Conservation (phyloP, 1,284 basidiomycete genomes). For the Cutaneotrichosporon cutaneum region DNA sequence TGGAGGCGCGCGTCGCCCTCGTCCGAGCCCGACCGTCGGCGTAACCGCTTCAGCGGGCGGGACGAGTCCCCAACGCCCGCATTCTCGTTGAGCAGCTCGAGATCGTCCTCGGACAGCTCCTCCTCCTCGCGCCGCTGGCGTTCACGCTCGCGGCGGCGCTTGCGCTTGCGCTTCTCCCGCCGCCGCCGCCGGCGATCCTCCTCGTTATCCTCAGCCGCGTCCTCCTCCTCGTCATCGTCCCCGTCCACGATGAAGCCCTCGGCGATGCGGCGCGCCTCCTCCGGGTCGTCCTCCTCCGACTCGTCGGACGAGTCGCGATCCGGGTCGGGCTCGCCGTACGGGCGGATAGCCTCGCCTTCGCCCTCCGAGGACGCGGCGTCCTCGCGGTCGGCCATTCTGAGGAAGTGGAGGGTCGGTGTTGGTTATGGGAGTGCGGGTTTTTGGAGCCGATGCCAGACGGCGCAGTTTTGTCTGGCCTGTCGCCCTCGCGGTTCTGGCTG, state of each 20-base stretch:
- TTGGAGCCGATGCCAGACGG: not conserved
- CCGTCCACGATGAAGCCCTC: constrained; percentile 54
- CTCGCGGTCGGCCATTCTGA: constrained; percentile 41
- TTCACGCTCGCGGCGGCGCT: constrained; percentile 37
- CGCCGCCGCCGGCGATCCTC: constrained; percentile 35
- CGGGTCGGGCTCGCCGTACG: constrained; percentile 42
- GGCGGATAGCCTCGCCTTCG: constrained; percentile 51
- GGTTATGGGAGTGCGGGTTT: not conserved
- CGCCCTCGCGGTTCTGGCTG: not conserved
- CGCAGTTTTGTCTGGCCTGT: not conserved
- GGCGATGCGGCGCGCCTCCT: constrained; percentile 48
- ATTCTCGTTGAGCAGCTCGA: constrained; percentile 93
- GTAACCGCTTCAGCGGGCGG: constrained; percentile 42
- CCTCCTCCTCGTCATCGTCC: constrained; percentile 51
- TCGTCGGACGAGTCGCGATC: constrained; percentile 53
- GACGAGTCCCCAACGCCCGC: constrained; percentile 63
- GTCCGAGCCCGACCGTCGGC: constrained; percentile 52
- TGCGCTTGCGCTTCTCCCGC: constrained; percentile 43
- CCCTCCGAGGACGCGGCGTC: constrained; percentile 48
- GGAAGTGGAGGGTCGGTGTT: not conserved
- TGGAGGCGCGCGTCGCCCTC: constrained; percentile 49
- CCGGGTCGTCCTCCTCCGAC: constrained; percentile 51
- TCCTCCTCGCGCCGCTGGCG: constrained; percentile 50
- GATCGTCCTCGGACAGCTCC: constrained; percentile 75
- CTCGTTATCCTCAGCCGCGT: constrained; percentile 29